Evolutionary conservation across 495 filamentous ascomycete genomes (phyloP), one percentile per base, ranked within the genome.

Genomic region (Lasiosphaeria ovina): DNA sequence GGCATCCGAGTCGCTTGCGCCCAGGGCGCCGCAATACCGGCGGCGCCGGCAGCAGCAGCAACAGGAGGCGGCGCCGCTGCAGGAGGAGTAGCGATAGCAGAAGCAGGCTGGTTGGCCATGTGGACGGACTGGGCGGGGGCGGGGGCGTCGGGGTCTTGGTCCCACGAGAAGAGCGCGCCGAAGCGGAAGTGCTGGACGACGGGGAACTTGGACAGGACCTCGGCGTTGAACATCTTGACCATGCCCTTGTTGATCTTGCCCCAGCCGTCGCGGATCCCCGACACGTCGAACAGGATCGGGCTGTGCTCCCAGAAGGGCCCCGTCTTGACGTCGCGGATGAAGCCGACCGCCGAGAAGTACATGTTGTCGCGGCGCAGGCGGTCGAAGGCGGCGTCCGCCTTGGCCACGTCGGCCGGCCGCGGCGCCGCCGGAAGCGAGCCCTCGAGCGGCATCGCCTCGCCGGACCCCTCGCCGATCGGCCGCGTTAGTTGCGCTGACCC

Each of bases 241-340:
- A 98, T 97, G 35, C 93, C 93, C 83, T 97, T 98, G 72, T 98
- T 98, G 63, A 99, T 96, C 77, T 99, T 99, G 33, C 87, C 94
- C 94, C 94, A 99, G 36, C 94, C 95, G 56, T 88, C 83, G 59
- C 81, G 84, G 58, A 99, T 85, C 16, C 94, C 94, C 4, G 89
- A 93, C 36, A 99, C 92, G 74, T 99, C 95, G 69, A 86, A 99
- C 16, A 99, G 79, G 69, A 96, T 93, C 3, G 92, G 95, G 59
- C 90, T 95, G 68, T 99, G 94, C 66, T 98, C 94, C 95, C 94
- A 98, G 74, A 99, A 99, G 1, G 95, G 94, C 0, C 94, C 94
- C 56, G 79, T 91, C 72, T 99, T 99, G 54, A 99, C 94, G 76
- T 98, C 95, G 71, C 97, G 89, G 68, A 99, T 97, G 76, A 99